Conservation (phyloP, 371 early-diverging fungal species). For the Rhizomucor miehei region DNA sequence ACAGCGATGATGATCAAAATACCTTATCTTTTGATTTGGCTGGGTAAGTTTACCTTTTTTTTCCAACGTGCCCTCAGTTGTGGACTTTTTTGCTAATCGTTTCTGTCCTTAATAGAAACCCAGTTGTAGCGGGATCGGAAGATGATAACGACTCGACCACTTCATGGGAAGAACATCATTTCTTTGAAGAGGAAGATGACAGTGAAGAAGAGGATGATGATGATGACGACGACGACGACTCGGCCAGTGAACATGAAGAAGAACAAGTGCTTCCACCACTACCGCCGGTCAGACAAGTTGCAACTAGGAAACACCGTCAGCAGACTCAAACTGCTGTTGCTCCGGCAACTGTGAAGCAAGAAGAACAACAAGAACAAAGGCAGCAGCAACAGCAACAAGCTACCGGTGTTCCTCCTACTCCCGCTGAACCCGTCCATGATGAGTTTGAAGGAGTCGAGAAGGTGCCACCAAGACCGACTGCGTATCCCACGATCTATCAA, state of each 20-base stretch:
- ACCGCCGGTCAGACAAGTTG: no score
- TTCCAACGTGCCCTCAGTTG: background rate
- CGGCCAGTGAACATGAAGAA: slow-evolving; percentile 1
- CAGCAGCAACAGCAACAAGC: slow-evolving; percentile 5
- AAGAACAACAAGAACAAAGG: background rate
- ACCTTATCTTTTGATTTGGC: background rate
- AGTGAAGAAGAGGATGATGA: slow-evolving; percentile 1
- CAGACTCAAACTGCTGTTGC: background rate
- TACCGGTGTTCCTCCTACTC: no score
- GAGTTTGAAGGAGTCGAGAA: slow-evolving; percentile 5
- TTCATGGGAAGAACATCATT: slow-evolving; percentile 20
- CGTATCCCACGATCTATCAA: slow-evolving; percentile 61
- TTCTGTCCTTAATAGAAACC: background rate
- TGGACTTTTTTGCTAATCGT: slow-evolving; percentile 2
- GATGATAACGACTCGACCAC: slow-evolving; percentile 16
- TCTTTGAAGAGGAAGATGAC: slow-evolving; percentile 9
- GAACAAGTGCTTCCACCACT: slow-evolving; percentile 4
- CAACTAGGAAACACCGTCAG: background rate
- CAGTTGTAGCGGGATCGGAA: slow-evolving; percentile 11
- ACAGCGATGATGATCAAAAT: background rate
- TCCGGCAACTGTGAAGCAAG: background rate
- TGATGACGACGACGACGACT: slow-evolving; percentile 6
- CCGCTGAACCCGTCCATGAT: no score
- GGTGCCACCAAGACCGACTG: slow-evolving; percentile 16
- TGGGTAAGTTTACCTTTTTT: slow-evolving; percentile 1